Conservation (phyloP, 306 rosid genomes). For the Trifolium pratense region DNA sequence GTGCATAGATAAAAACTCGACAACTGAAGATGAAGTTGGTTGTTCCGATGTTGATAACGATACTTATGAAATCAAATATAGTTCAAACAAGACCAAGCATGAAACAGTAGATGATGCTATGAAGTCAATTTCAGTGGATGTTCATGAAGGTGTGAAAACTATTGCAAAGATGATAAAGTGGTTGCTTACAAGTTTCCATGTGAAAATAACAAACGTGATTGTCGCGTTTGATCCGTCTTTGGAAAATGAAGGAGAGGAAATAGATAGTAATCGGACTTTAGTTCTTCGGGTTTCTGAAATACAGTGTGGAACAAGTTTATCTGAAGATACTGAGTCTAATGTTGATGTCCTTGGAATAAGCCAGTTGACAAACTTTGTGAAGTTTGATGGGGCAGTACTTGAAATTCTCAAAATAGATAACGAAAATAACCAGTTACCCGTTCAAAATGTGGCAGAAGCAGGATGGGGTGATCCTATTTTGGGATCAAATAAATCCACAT, state of each 20-base stretch:
- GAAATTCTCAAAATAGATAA: slow-evolving; percentile 76
- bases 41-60: slow-evolving; percentile 41
- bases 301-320: slow-evolving; percentile 84
- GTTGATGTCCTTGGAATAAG: slow-evolving; percentile 79
- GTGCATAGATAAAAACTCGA: slow-evolving; percentile 37
- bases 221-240: slow-evolving; percentile 80
- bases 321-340: slow-evolving; percentile 67
- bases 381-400: slow-evolving; percentile 77
- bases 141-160: slow-evolving; percentile 94
- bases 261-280: slow-evolving; percentile 47
- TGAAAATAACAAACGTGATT: slow-evolving; percentile 65
- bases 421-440: slow-evolving; percentile 38
- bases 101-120: slow-evolving; percentile 47
- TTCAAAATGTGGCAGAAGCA: slow-evolving; percentile 44
- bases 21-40: slow-evolving; percentile 53
- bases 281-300: slow-evolving; percentile 81
- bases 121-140: slow-evolving; percentile 67
- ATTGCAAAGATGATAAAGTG: slow-evolving; percentile 86
- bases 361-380: slow-evolving; percentile 73
- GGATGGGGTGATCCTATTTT: slow-evolving; percentile 49
- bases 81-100: slow-evolving; percentile 47
- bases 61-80: slow-evolving; percentile 26
- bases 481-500: slow-evolving; percentile 52
- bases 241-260: slow-evolving; percentile 47
- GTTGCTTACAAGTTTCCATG: slow-evolving; percentile 86